These are phyloP conservation scores for Leucosporidium scottii DNA, from an alignment of 768 basidiomycete genomes.

Conservation along the genomic window DNA sequence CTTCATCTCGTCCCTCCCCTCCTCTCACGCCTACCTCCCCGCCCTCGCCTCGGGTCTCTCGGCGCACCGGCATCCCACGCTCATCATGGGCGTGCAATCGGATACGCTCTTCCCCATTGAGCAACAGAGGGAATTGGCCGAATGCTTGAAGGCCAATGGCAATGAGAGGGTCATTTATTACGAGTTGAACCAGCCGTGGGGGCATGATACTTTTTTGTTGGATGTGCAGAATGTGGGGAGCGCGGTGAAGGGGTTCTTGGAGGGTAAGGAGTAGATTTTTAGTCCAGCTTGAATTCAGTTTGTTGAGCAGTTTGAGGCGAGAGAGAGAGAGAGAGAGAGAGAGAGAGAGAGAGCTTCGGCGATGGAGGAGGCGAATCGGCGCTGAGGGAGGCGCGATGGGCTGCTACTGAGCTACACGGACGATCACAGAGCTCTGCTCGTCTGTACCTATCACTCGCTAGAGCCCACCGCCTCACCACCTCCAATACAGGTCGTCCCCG, in stretches of 20 bases:
- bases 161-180: constrained; percentile 88
- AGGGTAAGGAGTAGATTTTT: neutral
- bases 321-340: neutral
- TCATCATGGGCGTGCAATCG: constrained; percentile 89
- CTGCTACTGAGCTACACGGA: too few relatives aligned
- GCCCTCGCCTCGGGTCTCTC: constrained; percentile 71
- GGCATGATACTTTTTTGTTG: constrained; percentile 96
- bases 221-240: constrained; percentile 86
- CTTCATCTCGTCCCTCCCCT: constrained; percentile 43
- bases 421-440: too few relatives aligned
- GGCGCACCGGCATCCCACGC: constrained; percentile 65
- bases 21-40: constrained; percentile 37
- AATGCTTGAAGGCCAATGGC: constrained; percentile 82
- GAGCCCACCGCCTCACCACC: too few relatives aligned
- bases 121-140: constrained; percentile 89
- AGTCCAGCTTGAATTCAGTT: too few relatives aligned
- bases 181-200: constrained; percentile 98
- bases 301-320: too few relatives aligned
- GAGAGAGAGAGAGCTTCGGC: too few relatives aligned
- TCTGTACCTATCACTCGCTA: too few relatives aligned
- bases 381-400: too few relatives aligned
- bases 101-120: constrained; percentile 96
- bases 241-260: constrained; percentile 79
- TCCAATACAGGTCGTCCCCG: too few relatives aligned
- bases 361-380: too few relatives aligned